Base-by-base conservation (phyloP, 257 asterid genomes). In the Leptodermis oblonga region DNA sequence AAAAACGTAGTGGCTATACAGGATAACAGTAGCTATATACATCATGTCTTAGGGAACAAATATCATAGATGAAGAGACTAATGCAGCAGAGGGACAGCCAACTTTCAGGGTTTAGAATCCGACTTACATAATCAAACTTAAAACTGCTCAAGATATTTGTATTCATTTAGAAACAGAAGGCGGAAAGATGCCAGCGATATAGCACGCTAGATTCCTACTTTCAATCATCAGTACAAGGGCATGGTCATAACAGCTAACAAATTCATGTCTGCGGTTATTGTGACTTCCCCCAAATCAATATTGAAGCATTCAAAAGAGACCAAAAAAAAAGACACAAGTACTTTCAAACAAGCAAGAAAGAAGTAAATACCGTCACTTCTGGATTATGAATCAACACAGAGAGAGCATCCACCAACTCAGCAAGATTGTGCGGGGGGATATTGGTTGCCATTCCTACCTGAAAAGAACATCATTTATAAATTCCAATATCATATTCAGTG, bases 381-480 rank as follows among this genome's bases (percentile, higher is more conserved):
- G 99, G 97, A 80, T 94, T 89, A 81, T 77, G 97, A 83, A 94
- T 94, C 83, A 91, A 69, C 49, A 87, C 95, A 23, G 89, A 84
- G 58, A 94, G 82, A 42, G 93, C 99, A 79, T 94, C 99, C 69
- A 94, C 97, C 69, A 94, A 83, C 88, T 91, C 99, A 82, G 90
- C 99, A 66, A 94, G 97, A 85, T 91, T 94, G 78, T 94, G 99
- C 22, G 99, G 99, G 51, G 99, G 99, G 72, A 91, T 89, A 82
- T 91, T 94, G 77, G 99, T 94, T 18, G 99, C 99, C 99, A 94
- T 94, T 62, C 99, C 97, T 54, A 94, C 99, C 99, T 94, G 86
- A 71, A 76, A 73, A 76, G n/a, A 65, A 61, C 22, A 42, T 22
- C 36, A 69, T 22, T 42, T n/a, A 70, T 14, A 41, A 63, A 53